A percentile compares a stretch with the other conserved stretches of the same genome.
These are phyloP conservation scores for Pseudogymnoascus sp. DNA, from an alignment of 2,329 filamentous ascomycete species.

Conservation along the genomic window DNA sequence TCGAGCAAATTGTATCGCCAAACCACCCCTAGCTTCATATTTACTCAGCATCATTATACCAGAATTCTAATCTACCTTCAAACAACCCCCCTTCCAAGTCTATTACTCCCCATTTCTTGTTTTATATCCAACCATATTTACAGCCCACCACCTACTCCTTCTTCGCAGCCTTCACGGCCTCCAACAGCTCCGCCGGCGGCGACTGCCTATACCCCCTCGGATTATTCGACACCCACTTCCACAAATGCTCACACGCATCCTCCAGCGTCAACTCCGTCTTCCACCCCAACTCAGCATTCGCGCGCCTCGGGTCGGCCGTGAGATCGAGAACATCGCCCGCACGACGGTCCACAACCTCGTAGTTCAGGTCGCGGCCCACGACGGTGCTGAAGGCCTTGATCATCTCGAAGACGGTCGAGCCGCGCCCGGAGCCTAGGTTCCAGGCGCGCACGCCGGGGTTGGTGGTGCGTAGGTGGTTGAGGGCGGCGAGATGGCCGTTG, in stretches of 20 bases:
- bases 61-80: background rate
- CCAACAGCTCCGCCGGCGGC: conserved; percentile 74
- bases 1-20: background rate
- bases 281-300: conserved; percentile 85
- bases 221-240: conserved; percentile 96
- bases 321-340: conserved; percentile 89
- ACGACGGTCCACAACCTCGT: conserved; percentile 74
- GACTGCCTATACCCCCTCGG: conserved; percentile 88
- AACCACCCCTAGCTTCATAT: background rate
- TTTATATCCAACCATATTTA: background rate
- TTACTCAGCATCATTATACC: background rate
- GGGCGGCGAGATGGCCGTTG: conserved; percentile 74
- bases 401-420: conserved; percentile 95
- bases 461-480: conserved; percentile 78
- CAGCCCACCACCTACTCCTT: background rate
- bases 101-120: background rate
- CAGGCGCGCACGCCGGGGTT: conserved; percentile 87
- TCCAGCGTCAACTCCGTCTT: conserved; percentile 85
- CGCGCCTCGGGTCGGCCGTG: conserved; percentile 80
- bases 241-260: conserved; percentile 86
- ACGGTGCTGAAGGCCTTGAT: conserved; percentile 86
- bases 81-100: background rate
- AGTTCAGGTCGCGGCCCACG: conserved; percentile 76
- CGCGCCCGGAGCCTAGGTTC: conserved; percentile 92
- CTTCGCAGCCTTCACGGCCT: conserved; percentile 42